Percentiles rank a stretch among this genome's conserved stretches.
Evolutionary conservation across 2,329 filamentous ascomycete genomes (phyloP).

Genomic region (Drechslerella coelobrocha): DNA sequence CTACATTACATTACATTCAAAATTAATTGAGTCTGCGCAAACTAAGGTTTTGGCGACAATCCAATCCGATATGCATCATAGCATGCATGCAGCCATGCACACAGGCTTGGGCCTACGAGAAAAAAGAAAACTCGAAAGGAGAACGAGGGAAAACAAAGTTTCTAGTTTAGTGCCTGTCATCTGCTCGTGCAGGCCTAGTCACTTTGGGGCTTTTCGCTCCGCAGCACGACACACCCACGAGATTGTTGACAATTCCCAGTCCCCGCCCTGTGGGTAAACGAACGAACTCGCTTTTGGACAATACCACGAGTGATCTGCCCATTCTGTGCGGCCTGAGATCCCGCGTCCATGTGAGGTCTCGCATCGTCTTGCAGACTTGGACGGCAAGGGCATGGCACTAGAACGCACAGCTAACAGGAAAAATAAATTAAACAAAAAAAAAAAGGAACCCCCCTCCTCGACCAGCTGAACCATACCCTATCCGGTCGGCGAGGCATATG

Average conservation of each 20-base stretch:
- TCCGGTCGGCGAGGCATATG: slow-evolving; percentile 44
- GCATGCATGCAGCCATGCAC: slow-evolving; percentile 20
- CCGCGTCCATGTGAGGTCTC: slow-evolving; percentile 29
- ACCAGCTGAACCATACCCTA: slow-evolving; percentile 24
- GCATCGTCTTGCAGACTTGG: slow-evolving; percentile 22
- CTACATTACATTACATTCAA: slow-evolving; percentile 5
- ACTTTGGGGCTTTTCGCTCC: not conserved
- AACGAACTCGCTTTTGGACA: slow-evolving; percentile 44
- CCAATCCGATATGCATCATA: slow-evolving; percentile 37
- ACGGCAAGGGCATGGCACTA: slow-evolving; percentile 13
- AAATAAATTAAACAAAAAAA: too few species aligned
- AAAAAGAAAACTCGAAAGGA: slow-evolving; percentile 22
- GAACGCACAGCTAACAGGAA: slow-evolving; percentile 26
- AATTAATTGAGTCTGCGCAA: slow-evolving; percentile 22
- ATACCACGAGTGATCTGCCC: slow-evolving; percentile 45
- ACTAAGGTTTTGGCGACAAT: slow-evolving; percentile 35
- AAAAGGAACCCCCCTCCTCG: not conserved
- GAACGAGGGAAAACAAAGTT: slow-evolving; percentile 18
- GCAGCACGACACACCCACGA: slow-evolving; percentile 4
- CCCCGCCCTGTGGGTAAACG: slow-evolving; percentile 37
- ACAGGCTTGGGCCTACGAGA: slow-evolving; percentile 32
- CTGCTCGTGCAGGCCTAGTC: slow-evolving; percentile 1
- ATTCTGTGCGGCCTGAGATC: slow-evolving; percentile 25
- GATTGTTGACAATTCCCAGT: slow-evolving; percentile 35
- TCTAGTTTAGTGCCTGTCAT: slow-evolving; percentile 47